Conservation (phyloP, 441 rosid species). For the Geranium incanum region DNA sequence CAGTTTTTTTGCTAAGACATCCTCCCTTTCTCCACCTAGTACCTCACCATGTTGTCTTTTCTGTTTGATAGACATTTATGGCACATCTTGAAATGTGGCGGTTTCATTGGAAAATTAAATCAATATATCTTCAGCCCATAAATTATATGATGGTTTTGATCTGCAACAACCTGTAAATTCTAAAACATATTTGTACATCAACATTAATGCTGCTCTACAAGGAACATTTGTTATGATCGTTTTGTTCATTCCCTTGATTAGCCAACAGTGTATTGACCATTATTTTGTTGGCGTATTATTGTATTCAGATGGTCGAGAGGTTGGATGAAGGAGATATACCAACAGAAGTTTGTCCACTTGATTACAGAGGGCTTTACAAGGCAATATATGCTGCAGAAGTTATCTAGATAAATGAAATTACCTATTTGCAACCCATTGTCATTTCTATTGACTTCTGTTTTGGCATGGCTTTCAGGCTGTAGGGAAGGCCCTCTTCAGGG, state of each 20-base stretch:
- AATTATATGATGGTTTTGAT: background rate
- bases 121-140: background rate
- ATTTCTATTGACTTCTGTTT: slow-evolving; percentile 18
- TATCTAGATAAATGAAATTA: slow-evolving; percentile 8
- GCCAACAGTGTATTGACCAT: background rate
- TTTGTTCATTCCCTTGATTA: background rate
- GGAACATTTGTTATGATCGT: background rate
- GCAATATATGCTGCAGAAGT: slow-evolving; percentile 31
- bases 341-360: slow-evolving; percentile 64
- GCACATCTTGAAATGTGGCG: background rate
- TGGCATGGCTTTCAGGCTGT: slow-evolving; percentile 59
- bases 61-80: background rate
- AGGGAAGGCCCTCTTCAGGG: slow-evolving; percentile 90
- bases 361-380: slow-evolving; percentile 87
- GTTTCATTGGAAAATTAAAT: background rate
- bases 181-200: background rate
- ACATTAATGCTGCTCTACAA: background rate
- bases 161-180: slow-evolving; percentile 2
- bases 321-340: slow-evolving; percentile 82
- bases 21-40: background rate
- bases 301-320: slow-evolving; percentile 78
- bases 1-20: background rate
- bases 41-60: background rate
- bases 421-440: slow-evolving; percentile 6
- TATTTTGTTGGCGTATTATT: slow-evolving; percentile 11